Base-by-base conservation (phyloP, 148 eudicot species). In the Bassia scoparia region DNA sequence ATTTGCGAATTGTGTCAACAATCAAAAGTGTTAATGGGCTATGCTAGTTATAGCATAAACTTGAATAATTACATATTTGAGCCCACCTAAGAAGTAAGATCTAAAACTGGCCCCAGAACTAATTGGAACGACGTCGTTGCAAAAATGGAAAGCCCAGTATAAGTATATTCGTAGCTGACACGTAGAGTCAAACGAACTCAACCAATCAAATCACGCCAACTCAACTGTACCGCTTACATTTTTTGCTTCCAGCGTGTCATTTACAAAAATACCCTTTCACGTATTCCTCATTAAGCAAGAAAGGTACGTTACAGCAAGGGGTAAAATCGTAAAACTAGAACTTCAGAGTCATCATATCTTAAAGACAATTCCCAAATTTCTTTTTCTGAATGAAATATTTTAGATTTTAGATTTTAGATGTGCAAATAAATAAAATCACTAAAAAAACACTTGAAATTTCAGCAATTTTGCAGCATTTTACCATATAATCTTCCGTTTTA, bases 151-250 rank as follows among this genome's bases (percentile, higher is more conserved):
- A 16, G 44, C 20, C 4, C 2, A 38, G 24, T 21, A 21, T 21
- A 38, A n/a, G 29, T 17, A 53, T 5, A 7, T 33, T 11, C 52
- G 26, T 12, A 65, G 43, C 70, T 53, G 54, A 78, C 81, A 78
- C 74, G 81, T 73, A 71, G 18, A 29, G 16, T 26, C 14, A 48
- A 7, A 62, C 17, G 68, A 21, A 44, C 3, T 27, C 52, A 68
- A 38, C 81, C 54, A 78, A 73, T 15, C 53, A 68, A 5, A 73
- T 8, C 12, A 1, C 41, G 73, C 61, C 81, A 78, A 12, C 31
- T 68, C 73, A 68, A 44, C 48, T 11, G 1, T 10, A 24, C 12
- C 48, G 16, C 65, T 56, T 11, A 29, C 66, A 27, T 41, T 43
- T 46, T 18, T 23, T 3, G 3, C 20, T n/a, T 16, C 66, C 61